phyloP scores from a whole-genome alignment of 139 green algal species.

The Ulvella scutata region DNA sequence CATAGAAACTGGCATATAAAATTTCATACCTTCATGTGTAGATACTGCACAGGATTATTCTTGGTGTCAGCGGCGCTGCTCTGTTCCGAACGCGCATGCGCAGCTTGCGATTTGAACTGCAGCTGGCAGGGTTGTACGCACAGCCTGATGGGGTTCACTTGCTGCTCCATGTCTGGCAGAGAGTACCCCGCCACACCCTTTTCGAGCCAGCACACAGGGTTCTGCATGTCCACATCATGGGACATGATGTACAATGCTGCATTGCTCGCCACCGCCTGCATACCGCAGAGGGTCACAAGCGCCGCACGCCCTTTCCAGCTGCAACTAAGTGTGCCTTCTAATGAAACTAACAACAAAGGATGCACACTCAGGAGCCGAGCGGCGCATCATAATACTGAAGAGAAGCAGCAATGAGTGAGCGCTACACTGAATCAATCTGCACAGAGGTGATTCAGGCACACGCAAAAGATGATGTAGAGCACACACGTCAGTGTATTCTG shows the following conservation, averaged over 20 bases:
- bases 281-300: too few species aligned
- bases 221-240: background rate
- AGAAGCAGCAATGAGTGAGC: too few species aligned
- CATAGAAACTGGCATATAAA: too few species aligned
- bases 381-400: too few species aligned
- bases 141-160: background rate
- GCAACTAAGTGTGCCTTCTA: too few species aligned
- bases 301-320: too few species aligned
- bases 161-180: background rate
- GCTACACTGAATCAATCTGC: too few species aligned
- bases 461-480: too few species aligned
- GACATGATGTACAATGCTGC: background rate
- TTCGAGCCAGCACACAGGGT: background rate
- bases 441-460: too few species aligned
- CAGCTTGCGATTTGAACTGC: background rate
- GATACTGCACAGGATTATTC: background rate
- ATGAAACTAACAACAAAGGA: too few species aligned
- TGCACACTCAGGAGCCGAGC: too few species aligned
- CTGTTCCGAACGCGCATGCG: background rate
- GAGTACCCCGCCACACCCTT: background rate
- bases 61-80: background rate
- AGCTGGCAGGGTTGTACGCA: background rate
- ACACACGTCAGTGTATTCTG: too few species aligned
- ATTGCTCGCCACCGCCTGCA: background rate
- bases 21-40: background rate